Evolutionary conservation across 305 asterid species (phyloP), one percentile per base, ranked within the genome.

Genomic region (Andrographis paniculata): DNA sequence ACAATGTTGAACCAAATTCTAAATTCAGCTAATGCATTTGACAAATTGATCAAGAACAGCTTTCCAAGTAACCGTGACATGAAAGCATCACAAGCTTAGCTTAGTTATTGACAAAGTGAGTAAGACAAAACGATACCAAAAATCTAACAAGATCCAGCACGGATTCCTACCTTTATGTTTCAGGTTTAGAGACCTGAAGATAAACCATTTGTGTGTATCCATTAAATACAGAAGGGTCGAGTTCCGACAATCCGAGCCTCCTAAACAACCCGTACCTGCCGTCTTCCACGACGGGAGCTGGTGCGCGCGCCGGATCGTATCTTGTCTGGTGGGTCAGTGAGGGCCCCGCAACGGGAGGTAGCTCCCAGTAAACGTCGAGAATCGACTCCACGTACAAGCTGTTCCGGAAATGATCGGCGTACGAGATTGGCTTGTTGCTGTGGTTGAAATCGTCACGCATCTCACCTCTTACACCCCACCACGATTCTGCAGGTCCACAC

Each of bases 131-230:
- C n/a, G n/a, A n/a, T 3, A 3, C 37, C 12, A 31, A 31, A 31
- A 31, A 31, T 10, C 8, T 5, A 31, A 10, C 6, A 24, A 4
- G 8, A 4, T 3, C 8, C 30, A 3, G 8, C 4, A 24, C 6
- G 30, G 30, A 8, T 24, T 24, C 6, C n/a, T n/a, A 27, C 33
- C 17, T 44, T 47, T 59, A 73, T 9, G 73, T 59, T n/a, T 72
- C 69, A 7, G 67, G 76, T 55, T 67, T 59, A 30, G 95, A 86
- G 52, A 91, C 84, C 78, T 79, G 85, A 62, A 91, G 78, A 55
- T 86, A 83, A 12, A 80, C 99, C 99, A 91, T 83, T 60, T 91
- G 99, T 13, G 99, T 91, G 68, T 86, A 91, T 18, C 96, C 96
- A 24, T 86, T 86, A 54, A 91, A 91, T 43, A 91, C 94, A 53